Conservation (phyloP, 2,329 filamentous ascomycete genomes). For the Fusarium goolgardi region DNA sequence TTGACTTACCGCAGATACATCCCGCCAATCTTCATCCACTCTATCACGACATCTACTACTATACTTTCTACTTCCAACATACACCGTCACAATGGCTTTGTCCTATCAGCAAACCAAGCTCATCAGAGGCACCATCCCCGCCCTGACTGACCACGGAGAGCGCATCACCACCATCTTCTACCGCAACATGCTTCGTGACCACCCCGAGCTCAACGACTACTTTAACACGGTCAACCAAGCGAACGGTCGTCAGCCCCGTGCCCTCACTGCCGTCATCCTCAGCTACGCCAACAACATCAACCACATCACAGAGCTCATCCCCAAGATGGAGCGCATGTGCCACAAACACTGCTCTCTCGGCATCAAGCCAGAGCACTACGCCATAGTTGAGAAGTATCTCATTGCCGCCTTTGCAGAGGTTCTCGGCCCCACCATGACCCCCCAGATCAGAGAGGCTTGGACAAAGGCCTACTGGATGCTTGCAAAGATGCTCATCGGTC, state of each 20-base stretch:
- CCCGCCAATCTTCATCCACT: neutral
- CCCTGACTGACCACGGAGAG: slow-evolving; percentile 74
- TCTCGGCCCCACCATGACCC: slow-evolving; percentile 72
- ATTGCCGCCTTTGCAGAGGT: slow-evolving; percentile 74
- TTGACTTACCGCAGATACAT: slow-evolving; percentile 5
- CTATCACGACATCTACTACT: slow-evolving; percentile 4
- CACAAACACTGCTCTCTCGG: slow-evolving; percentile 80
- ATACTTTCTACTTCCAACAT: neutral
- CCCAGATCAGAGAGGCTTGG: slow-evolving; percentile 75
- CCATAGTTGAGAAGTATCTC: slow-evolving; percentile 75
- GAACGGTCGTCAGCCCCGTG: slow-evolving; percentile 52
- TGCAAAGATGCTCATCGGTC: slow-evolving; percentile 76
- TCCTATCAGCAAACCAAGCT: slow-evolving; percentile 68
- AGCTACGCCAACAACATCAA: slow-evolving; percentile 79
- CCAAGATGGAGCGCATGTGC: slow-evolving; percentile 68
- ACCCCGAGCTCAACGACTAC: slow-evolving; percentile 74
- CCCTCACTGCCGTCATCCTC: slow-evolving; percentile 63
- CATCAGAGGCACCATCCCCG: slow-evolving; percentile 77
- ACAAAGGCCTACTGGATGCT: slow-evolving; percentile 77
- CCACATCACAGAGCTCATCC: slow-evolving; percentile 65
- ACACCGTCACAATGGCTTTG: slow-evolving; percentile 52
- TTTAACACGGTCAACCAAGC: slow-evolving; percentile 68
- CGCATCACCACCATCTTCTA: slow-evolving; percentile 80
- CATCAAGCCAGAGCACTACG: slow-evolving; percentile 76
- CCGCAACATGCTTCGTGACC: slow-evolving; percentile 71